These are phyloP conservation scores for Xylariales sp. DNA, from an alignment of 2,329 filamentous ascomycete genomes.

Conservation along the genomic window DNA sequence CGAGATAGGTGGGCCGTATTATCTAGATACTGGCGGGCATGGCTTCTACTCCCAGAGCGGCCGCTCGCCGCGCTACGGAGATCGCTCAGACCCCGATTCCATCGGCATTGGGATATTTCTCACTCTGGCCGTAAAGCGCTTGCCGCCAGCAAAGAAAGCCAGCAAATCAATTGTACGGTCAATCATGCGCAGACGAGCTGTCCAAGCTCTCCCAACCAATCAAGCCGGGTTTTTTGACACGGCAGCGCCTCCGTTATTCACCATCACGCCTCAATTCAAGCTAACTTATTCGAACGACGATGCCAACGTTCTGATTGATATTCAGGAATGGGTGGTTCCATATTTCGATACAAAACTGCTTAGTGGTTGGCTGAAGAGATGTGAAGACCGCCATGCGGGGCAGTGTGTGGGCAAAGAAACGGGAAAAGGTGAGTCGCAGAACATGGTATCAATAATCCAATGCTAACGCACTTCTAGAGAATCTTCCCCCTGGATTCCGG, in stretches of 20 bases:
- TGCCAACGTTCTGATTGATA: neutral
- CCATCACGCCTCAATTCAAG: slow-evolving; percentile 1
- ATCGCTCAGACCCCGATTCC: no score
- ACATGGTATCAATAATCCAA: no score
- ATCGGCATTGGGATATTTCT: no score
- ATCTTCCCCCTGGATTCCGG: neutral
- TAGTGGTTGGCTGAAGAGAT: neutral
- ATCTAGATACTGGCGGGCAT: no score
- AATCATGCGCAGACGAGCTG: neutral
- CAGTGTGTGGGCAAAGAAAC: neutral
- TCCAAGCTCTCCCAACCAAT: no score
- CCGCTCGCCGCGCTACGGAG: no score
- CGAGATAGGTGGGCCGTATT: no score
- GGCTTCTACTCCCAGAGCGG: no score
- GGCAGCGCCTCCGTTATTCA: neutral
- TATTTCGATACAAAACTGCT: slow-evolving; percentile 1
- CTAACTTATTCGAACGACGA: slow-evolving; percentile 1
- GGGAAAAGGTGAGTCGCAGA: neutral
- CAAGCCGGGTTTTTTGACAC: no score
- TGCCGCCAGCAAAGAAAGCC: no score
- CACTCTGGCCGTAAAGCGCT: no score
- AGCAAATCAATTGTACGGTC: neutral
- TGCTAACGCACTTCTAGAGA: neutral
- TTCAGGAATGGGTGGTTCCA: neutral
- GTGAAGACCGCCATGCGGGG: neutral